Evolutionary conservation across 2,329 filamentous ascomycete genomes (phyloP), one percentile per base, ranked within the genome.

Genomic region (Ophiocordyceps polyrhachis-furcata): DNA sequence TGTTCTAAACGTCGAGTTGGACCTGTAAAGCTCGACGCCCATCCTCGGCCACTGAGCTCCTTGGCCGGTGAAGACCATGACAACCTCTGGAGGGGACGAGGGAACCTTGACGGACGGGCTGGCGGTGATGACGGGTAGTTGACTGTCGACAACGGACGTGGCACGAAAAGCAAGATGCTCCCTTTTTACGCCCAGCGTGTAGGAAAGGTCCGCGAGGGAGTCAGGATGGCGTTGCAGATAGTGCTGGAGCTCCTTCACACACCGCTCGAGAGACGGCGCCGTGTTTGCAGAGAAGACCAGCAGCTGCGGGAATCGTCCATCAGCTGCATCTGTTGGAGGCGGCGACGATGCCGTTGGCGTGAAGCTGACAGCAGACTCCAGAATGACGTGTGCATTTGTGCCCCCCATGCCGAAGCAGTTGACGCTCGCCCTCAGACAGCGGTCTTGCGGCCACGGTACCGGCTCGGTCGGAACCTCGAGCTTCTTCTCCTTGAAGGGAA

Each of bases 371-470:
- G n/a, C 7, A 32, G 29, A 19, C 19, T 43, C 25, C 17, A 31
- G 44, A 20, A 68, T 58, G 4, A 62, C 55, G 44, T 67, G 65
- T 2, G 58, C 62, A 46, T 68, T 68, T 8, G 64, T 60, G 32
- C 58, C 63, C 21, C 62, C 64, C 23, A 62, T 64, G 1, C 65
- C 65, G 42, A 69, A 69, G 40, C 56, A 59, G 52, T 67, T 68
- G 43, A 69, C 57, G 46, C 66, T 68, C 44, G 67, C 63, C 14
- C 68, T 61, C 1, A 63, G 58, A 6, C 59, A 51, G 7, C 62
- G 60, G 2, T 51, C 41, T 1, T 51, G 40, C 0, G 63, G 63
- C 62, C 63, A 67, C 1, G 53, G 47, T 0, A 51, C 59, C 15
- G 60, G 52, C 14, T 58, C 49, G 0, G 49, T 50, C 0, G 63